phyloP scores from a whole-genome alignment of 306 rosid genomes.

The Sicyos edulis region DNA sequence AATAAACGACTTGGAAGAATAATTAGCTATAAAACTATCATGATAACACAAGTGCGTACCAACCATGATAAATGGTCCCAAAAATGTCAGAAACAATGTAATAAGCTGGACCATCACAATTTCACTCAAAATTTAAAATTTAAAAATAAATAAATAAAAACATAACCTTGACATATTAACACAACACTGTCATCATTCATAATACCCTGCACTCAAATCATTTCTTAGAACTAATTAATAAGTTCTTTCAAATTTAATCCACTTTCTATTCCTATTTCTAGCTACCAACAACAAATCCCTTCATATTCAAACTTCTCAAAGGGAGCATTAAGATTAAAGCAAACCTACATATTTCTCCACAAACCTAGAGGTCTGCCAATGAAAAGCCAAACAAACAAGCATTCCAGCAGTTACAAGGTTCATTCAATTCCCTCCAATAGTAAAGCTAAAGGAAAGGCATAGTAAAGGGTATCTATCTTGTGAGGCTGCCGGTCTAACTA shows the following conservation, averaged over 20 bases:
- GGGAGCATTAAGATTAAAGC: no score
- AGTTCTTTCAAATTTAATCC: not conserved
- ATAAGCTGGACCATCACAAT: not conserved
- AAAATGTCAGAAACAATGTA: not conserved
- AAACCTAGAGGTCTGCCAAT: not conserved
- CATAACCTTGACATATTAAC: no score
- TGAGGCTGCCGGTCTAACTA: not conserved
- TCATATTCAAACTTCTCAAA: no score
- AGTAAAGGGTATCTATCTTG: not conserved
- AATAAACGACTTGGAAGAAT: not conserved
- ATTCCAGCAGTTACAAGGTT: not conserved
- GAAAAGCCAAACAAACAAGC: not conserved
- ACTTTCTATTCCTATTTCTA: no score
- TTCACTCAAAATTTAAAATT: not conserved
- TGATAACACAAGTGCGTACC: not conserved
- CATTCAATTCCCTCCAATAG: not conserved
- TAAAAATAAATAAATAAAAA: no score
- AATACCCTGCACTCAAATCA: not conserved
- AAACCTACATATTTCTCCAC: not conserved
- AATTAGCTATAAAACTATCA: not conserved
- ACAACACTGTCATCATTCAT: not conserved
- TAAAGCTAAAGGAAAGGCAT: not conserved
- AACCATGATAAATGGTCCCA: slow-evolving; percentile 15
- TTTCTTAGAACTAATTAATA: not conserved
- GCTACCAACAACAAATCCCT: not conserved